Evolutionary conservation across 345 rosid genomes (phyloP), one percentile per base, ranked within the genome.

Genomic region (Sisymbrium irio): DNA sequence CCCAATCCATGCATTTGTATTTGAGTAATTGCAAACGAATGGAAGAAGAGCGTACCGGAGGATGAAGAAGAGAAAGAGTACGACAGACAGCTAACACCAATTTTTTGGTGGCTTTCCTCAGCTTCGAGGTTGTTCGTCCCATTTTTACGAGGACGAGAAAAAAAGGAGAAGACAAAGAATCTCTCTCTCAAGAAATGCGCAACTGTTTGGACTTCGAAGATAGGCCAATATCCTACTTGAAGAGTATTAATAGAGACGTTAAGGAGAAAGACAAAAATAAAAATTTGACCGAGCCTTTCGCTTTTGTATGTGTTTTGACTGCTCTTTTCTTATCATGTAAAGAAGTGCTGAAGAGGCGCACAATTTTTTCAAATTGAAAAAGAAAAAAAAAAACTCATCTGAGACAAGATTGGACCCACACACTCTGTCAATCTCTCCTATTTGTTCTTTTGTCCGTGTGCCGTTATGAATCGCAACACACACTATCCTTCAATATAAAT

Each of bases 81-180:
- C 84, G 87, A 33, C 93, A 92, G 17, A 90, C 97, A 59, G 90
- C 92, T 7, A 82, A 78, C 69, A 82, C 87, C 81, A 89, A 81
- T 78, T 81, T 82, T 75, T 64, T 82, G 6, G 92, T 89, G 20
- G 86, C 96, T 62, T 72, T 88, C 73, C 78, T 88, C 28, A 92
- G 83, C 83, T 76, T 86, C 22, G 84, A 81, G 56, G 85, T 67
- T 12, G 85, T 77, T 71, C 75, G 77, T 71, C 81, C 80, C 4
- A 79, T 83, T 44, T 85, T 89, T 82, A 55, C 56, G 51, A 19
- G 41, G 40, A 54, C 39, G 11, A 20, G 20, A 50, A 9, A 51
- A 51, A 17, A 63, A 2, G 25, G 27, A 63, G 45, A 39, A 27
- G 6, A 57, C 15, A 18, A 36, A 5, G 44, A 33, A 9, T 17